phyloP scores from a whole-genome alignment of 768 basidiomycete species.

The Trametes elegans region DNA sequence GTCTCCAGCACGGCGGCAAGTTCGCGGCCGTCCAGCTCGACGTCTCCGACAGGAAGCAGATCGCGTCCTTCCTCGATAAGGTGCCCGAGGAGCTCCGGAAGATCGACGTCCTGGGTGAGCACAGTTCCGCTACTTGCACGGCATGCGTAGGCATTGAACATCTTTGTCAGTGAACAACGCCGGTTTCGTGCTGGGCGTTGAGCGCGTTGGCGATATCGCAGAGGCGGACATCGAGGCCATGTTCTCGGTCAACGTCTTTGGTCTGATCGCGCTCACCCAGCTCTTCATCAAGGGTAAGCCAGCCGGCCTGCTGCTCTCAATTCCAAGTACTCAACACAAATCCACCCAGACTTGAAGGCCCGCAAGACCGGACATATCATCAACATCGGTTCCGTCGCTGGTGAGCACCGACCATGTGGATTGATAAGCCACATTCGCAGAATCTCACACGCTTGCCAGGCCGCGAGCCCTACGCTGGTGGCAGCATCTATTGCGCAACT shows the following conservation, averaged over 20 bases:
- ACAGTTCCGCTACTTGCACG: neutral
- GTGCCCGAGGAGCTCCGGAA: conserved; percentile 67
- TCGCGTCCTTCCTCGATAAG: conserved; percentile 67
- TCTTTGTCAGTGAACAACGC: conserved; percentile 67
- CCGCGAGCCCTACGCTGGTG: conserved; percentile 74
- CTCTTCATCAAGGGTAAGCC: conserved; percentile 37
- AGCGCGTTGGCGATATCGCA: conserved; percentile 80
- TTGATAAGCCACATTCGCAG: too few relatives aligned
- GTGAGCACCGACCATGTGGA: conserved; percentile 32
- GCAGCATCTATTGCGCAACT: conserved; percentile 90
- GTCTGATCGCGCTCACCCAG: conserved; percentile 82
- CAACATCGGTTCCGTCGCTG: conserved; percentile 93
- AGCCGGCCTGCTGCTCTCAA: conserved; percentile 42
- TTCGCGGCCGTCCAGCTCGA: conserved; percentile 74
- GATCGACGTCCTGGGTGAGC: conserved; percentile 81
- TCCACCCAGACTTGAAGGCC: conserved; percentile 25
- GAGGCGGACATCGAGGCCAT: conserved; percentile 73
- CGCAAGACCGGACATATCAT: conserved; percentile 81
- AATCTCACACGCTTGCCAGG: conserved; percentile 4
- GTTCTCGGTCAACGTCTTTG: conserved; percentile 62
- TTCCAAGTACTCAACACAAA: neutral
- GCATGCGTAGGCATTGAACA: neutral
- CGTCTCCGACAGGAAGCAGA: conserved; percentile 72
- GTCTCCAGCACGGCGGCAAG: conserved; percentile 72
- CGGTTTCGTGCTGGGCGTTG: conserved; percentile 86